These are phyloP conservation scores for Mortierella antarctica DNA, from an alignment of 192 early-diverging fungal genomes.

Conservation along the genomic window DNA sequence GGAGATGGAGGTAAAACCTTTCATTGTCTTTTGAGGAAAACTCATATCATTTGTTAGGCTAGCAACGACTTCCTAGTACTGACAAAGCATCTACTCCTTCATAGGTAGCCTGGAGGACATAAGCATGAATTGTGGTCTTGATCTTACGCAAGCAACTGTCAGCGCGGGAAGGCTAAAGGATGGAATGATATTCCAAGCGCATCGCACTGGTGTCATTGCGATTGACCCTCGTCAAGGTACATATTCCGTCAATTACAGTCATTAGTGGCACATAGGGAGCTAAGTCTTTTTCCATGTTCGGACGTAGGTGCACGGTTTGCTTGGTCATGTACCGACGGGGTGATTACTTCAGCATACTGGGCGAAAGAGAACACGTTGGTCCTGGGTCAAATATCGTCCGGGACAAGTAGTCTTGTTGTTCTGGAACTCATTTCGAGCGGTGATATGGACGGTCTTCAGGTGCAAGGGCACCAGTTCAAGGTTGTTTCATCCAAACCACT, in stretches of 20 bases:
- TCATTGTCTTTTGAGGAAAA: neutral
- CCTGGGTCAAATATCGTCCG: conserved; percentile 25
- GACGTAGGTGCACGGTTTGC: conserved; percentile 1
- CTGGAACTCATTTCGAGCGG: neutral
- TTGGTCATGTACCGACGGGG: conserved; percentile 2
- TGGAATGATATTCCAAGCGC: conserved; percentile 28
- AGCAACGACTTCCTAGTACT: neutral
- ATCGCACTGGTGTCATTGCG: conserved; percentile 32
- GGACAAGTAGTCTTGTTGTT: conserved; percentile 20
- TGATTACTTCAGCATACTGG: conserved; percentile 29
- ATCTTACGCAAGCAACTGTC: conserved; percentile 20
- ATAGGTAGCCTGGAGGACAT: conserved; percentile 36
- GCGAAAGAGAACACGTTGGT: conserved; percentile 14
- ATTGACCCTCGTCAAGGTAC: too few species aligned
- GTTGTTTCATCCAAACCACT: neutral
- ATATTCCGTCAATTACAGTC: too few species aligned
- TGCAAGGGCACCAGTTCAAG: neutral
- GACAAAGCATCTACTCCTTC: neutral
- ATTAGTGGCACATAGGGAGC: too few species aligned
- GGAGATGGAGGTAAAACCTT: conserved; percentile 10
- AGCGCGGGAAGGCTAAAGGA: conserved; percentile 26
- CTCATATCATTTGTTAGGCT: neutral
- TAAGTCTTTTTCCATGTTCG: neutral
- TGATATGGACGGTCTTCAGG: neutral
- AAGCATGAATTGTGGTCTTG: conserved; percentile 15